Evolutionary conservation across 164 flowering plant genomes (phyloP), one percentile per base, ranked within the genome.

Genomic region (Magnolia kwangsiensis): DNA sequence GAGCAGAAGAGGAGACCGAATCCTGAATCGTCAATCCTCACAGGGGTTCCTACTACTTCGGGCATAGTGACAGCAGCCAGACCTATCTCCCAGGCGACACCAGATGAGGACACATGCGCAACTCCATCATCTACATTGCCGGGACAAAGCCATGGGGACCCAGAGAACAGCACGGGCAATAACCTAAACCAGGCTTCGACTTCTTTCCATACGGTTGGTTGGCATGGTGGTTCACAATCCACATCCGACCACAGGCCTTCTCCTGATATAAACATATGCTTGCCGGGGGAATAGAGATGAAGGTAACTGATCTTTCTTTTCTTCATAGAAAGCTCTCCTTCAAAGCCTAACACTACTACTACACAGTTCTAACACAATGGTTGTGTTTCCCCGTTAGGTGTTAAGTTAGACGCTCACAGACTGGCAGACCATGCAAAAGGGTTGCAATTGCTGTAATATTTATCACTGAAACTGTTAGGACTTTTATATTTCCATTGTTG

Each of bases 251-350:
- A 84, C 58, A 83, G 81, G 51, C 81, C 85, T 50, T 88, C 86
- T 71, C 92, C 94, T 77, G 94, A 90, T 74, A 90, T 90, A 77
- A 89, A 89, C 69, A 67, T 87, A 37, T 77, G 88, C 10, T 76
- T 86, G 51, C 81, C 86, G 23, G 79, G 78, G 66, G 89, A 81
- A 78, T 84, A 84, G 80, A 51, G 37, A 23, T 16, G 37, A 72
- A 51, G 23, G 72, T 70, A 16, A 70, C 67, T 61, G 27, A 61
- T n/a, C 58, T 70, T n/a, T 70, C 72, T 21, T 70, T 29, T 27
- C 50, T 29, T 13, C 8, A 29, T 16, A 11, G 61, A 16, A 68
- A 68, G 9, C 27, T 65, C 16, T 29, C 29, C 29, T 11, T 23
- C 24, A 6, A 65, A 65, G 68, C 31, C 68, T 65, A 29, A 29